Percentiles rank a stretch among this genome's conserved stretches.
Evolutionary conservation across 1,139 yeast species (phyloP).

Genomic region (Scheffersomyces quercinus): DNA sequence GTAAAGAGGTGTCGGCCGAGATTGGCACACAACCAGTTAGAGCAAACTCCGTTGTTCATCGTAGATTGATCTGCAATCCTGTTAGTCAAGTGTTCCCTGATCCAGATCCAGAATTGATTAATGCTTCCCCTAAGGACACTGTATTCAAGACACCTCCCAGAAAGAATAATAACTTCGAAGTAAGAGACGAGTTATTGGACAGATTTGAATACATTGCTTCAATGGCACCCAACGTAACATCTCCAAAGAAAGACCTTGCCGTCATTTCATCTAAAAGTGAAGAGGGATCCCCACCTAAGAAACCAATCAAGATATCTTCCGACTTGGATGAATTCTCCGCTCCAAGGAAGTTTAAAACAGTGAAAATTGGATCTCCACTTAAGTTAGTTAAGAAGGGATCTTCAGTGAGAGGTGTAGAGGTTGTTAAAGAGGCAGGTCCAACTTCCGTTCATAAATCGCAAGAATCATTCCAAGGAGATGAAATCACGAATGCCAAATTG

Average conservation of each 20-base stretch:
- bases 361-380: constrained; percentile 44
- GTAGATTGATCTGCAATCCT: constrained; percentile 6
- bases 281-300: background rate
- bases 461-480: constrained; percentile 17
- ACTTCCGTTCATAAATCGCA: background rate
- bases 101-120: constrained; percentile 36
- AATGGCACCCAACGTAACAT: background rate
- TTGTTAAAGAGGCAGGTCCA: background rate
- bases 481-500: constrained; percentile 25
- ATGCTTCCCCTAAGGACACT: constrained; percentile 18
- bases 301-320: background rate
- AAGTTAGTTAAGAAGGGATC: constrained; percentile 33
- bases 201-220: background rate
- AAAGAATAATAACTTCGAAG: constrained; percentile 3
- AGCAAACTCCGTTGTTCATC: constrained; percentile 15
- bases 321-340: constrained; percentile 6
- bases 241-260: background rate
- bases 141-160: constrained; percentile 32
- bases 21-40: constrained; percentile 15
- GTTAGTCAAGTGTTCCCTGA: constrained; percentile 29
- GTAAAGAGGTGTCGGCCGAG: constrained; percentile 9
- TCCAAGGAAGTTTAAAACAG: constrained; percentile 24
- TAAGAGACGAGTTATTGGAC: background rate
- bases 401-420: constrained; percentile 25
- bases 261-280: background rate